Base-by-base conservation (phyloP, 2,329 filamentous ascomycete species). In the Dendryphion nanum region DNA sequence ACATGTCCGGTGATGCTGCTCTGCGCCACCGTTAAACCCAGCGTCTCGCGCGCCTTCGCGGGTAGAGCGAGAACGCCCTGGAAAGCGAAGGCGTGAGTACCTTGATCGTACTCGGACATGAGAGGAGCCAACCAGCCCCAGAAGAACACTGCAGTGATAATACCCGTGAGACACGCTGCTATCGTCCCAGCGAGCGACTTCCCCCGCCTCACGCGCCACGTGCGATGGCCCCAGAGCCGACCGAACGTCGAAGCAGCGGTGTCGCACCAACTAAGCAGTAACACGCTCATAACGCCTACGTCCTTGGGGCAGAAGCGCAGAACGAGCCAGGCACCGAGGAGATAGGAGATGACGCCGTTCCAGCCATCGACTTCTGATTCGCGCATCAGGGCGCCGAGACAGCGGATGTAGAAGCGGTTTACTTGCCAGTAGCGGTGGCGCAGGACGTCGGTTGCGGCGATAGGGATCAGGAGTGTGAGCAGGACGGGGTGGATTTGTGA, bases 301-400 rank as follows among this genome's bases (percentile, higher is more conserved):
- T 98, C 93, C 70, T 97, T 98, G 47, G 90, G 89, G 64, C 94
- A 89, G 64, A 88, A 89, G 51, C 81, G 81, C 50, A 97, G 79
- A 13, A 91, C 89, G 20, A 83, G 76, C 82, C 89, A 96, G 18
- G 89, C 84, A 40, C 93, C 93, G 6, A 96, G 78, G 7, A 98
- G 80, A 68, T 97, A 98, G 74, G 87, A 96, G 50, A 98, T 94
- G 51, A 97, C 91, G 36, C 93, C 93, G 63, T 98, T 98, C 76
- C 89, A 98, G 35, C 89, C 88, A 33, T 83, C 77, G 52, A 91
- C 95, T 69, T 98, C 93, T 48, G 86, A 93, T 72, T 98, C 93
- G 38, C 93, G 86, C 93, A 98, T 98, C 53, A 98, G 75, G 1
- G 90, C 89, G 32, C 93, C 93, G 12, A 97, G 71, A 24, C 80